Percentiles rank a stretch among this genome's conserved stretches.
Evolutionary conservation across 2,329 filamentous ascomycete species (phyloP).

Genomic region (Aspergillus brunneoviolaceus): DNA sequence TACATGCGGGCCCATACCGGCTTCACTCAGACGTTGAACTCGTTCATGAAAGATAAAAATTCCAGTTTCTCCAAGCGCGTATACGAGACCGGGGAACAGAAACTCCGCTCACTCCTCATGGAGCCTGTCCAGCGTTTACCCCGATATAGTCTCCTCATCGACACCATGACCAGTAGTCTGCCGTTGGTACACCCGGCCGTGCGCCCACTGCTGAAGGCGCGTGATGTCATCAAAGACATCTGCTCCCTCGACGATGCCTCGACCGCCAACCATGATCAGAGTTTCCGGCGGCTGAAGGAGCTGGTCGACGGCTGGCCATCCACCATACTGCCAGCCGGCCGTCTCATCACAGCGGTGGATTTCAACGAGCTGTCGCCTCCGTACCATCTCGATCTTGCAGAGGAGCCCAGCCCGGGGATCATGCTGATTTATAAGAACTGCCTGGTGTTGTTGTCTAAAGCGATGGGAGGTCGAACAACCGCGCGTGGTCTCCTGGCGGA

Average conservation of each 20-base stretch:
- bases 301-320: conserved; percentile 76
- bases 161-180: conserved; percentile 85
- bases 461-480: conserved; percentile 60
- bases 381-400: conserved; percentile 53
- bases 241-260: conserved; percentile 81
- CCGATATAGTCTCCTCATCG: conserved; percentile 92
- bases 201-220: conserved; percentile 77
- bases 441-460: conserved; percentile 73
- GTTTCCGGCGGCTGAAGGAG: conserved; percentile 71
- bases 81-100: conserved; percentile 82
- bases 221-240: conserved; percentile 93
- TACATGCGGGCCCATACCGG: conserved; percentile 90
- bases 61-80: conserved; percentile 81
- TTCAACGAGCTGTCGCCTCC: conserved; percentile 74
- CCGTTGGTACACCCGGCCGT: conserved; percentile 84
- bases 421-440: conserved; percentile 83
- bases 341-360: conserved; percentile 78
- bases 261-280: conserved; percentile 66
- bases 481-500: conserved; percentile 80
- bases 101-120: conserved; percentile 85
- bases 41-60: conserved; percentile 71
- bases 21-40: conserved; percentile 77
- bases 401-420: conserved; percentile 61
- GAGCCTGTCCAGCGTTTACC: conserved; percentile 94
- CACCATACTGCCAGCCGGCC: conserved; percentile 69